These are phyloP conservation scores for Candida nonsorbophila DNA, from an alignment of 805 yeast species.

Conservation along the genomic window DNA sequence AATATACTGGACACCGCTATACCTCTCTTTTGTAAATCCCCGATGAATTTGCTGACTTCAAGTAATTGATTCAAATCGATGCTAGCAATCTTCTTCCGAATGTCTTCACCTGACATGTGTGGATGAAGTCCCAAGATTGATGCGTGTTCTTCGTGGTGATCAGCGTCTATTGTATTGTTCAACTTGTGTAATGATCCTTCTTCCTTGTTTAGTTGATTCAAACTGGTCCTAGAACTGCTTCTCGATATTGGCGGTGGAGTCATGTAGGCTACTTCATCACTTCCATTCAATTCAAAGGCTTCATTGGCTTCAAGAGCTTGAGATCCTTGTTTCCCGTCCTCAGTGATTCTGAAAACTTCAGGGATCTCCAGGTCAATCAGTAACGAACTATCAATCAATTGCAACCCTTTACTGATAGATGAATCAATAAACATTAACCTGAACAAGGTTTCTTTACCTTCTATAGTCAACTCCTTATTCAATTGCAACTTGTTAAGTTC, in stretches of 20 bases:
- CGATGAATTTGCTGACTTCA: conserved; percentile 25
- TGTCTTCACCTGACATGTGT: conserved; percentile 31
- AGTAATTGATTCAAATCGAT: conserved; percentile 30
- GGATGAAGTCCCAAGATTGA: conserved; percentile 6
- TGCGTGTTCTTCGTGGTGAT: conserved; percentile 5
- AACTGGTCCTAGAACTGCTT: conserved; percentile 24
- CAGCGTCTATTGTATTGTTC: conserved; percentile 19
- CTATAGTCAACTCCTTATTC: conserved; percentile 48
- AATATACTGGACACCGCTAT: conserved; percentile 21
- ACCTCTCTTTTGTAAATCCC: conserved; percentile 25
- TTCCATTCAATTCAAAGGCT: background rate
- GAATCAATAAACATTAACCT: conserved; percentile 66
- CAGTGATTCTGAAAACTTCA: background rate
- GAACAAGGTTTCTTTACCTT: conserved; percentile 72
- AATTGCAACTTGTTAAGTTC: conserved; percentile 56
- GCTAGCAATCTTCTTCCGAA: conserved; percentile 25
- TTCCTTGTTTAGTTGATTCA: conserved; percentile 30
- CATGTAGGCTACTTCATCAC: conserved; percentile 1
- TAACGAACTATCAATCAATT: conserved; percentile 32
- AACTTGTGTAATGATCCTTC: conserved; percentile 40
- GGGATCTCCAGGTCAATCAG: conserved; percentile 7
- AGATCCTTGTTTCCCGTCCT: background rate
- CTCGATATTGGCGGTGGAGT: conserved; percentile 13
- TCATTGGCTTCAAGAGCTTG: conserved; percentile 1
- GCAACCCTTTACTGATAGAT: conserved; percentile 55